Base-by-base conservation (phyloP, 2,329 filamentous ascomycete genomes). In the Verticillium zaregamsianum region DNA sequence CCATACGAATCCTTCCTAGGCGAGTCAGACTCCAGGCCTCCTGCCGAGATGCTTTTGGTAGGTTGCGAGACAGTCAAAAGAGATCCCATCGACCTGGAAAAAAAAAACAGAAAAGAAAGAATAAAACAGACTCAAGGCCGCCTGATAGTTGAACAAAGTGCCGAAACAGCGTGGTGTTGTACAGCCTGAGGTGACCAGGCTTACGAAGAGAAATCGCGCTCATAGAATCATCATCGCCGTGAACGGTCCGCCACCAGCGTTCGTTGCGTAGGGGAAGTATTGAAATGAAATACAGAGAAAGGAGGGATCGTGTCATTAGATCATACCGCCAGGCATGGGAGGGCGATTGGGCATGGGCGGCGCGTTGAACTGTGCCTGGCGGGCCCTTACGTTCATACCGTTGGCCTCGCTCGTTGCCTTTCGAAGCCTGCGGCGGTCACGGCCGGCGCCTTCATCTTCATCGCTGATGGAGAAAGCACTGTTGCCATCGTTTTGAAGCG, bases 281-380 rank as follows among this genome's bases (percentile, higher is more conserved):
- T 35, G 59, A 59, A 56, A 14, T 20, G 9, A 54, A 54, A 17
- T 52, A 37, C n/a, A 28, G 28, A 31, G 55, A 31, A 54, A 58
- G 59, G 49, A 15, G 8, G 8, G 25, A 2, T 32, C 25, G n/a
- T 17, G 54, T 55, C 15, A 63, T 74, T 68, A 82, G 63, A 82
- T 80, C 79, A 82, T 79, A 58, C 79, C 80, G 25, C 79, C 79
- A 0, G 79, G 76, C 63, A 76, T 62, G 60, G 64, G 49, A 25
- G 59, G 54, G 45, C 60, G 70, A 60, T 71, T 70, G 66, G 45
- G 45, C 57, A 74, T 68, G 66, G 66, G 61, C 59, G 65, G 45
- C 69, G 71, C 58, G 66, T 65, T 52, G 70, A 71, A 40, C 65
- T 70, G 59, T 64, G 67, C 55, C 37, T 63, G 49, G 14, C 72